Base-by-base conservation (phyloP, 2,329 filamentous ascomycete genomes). In the Magnaporthiopsis rhizophila region DNA sequence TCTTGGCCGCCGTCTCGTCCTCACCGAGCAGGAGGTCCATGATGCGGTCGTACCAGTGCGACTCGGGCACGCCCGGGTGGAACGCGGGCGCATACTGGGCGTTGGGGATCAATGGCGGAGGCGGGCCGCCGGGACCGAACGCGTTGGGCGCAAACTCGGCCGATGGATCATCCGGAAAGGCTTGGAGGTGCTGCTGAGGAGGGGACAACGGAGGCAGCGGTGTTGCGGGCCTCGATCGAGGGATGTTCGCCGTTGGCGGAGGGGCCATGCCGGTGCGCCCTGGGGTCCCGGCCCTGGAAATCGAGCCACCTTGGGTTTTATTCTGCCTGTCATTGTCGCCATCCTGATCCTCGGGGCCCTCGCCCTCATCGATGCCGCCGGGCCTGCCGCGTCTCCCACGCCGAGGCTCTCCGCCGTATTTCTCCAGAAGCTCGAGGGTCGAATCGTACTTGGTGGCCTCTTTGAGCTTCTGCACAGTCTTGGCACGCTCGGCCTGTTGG, bases 391-490 rank as follows among this genome's bases (percentile, higher is more conserved):
- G 61, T 65, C 6, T 69, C 66, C 67, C 69, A 34, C 71, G 77
- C 69, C 71, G 80, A 78, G 70, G 81, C 78, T 67, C 79, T 12
- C 86, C 90, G 50, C 92, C 93, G 74, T 99, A 99, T 72, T 98
- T 99, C 72, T 98, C 91, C 13, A 99, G 84, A 66, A 99, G 78
- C 73, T 97, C 87, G 72, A 96, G 86, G 1, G 95, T 99, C 38
- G 93, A 95, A 76, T 98, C 91, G 78, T 97, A 99, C 75, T 91
- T 97, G 45, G 95, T 99, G 32, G 93, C 93, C 65, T 89, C 88
- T 77, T 99, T 99, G 67, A 99, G 86, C 77, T 93, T 93, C 74
- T 96, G 89, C 68, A 99, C 98, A 2, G 93, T 97, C 70, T 87
- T 87, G 65, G 90, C 86, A 64, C 94, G 87, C 75, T 97, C 90